A percentile compares a stretch with the other conserved stretches of the same genome.
phyloP scores from a whole-genome alignment of 371 early-diverging fungal species.

The Nematocida sp. region DNA sequence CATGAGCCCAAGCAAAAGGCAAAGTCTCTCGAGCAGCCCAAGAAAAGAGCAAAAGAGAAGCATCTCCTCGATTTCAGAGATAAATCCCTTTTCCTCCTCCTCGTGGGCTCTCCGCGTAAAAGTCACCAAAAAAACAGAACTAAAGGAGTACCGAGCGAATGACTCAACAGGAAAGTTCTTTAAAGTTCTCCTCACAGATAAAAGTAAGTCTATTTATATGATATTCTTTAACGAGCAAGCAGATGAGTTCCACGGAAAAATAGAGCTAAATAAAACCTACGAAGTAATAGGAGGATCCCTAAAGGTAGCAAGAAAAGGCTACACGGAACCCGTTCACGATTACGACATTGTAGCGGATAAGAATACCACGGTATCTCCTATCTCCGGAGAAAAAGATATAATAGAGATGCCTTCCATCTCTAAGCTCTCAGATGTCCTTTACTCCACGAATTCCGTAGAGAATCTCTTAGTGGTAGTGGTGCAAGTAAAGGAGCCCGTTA shows the following conservation, averaged over 20 bases:
- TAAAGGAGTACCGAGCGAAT: slow-evolving; percentile 55
- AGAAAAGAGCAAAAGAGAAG: slow-evolving; percentile 32
- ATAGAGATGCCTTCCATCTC: slow-evolving; percentile 68
- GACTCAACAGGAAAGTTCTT: slow-evolving; percentile 76
- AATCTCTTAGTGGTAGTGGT: slow-evolving; percentile 78
- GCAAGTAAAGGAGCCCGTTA: slow-evolving; percentile 69
- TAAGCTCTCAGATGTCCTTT: slow-evolving; percentile 70
- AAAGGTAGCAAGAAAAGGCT: slow-evolving; percentile 78
- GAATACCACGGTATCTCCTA: slow-evolving; percentile 68
- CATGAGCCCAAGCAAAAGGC: slow-evolving; percentile 32
- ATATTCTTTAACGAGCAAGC: slow-evolving; percentile 79
- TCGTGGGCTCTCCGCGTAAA: slow-evolving; percentile 60
- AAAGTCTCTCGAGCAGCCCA: neutral
- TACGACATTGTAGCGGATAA: slow-evolving; percentile 81
- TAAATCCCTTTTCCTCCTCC: slow-evolving; percentile 59
- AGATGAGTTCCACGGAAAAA: slow-evolving; percentile 70
- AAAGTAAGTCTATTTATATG: slow-evolving; percentile 80
- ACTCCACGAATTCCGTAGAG: slow-evolving; percentile 71
- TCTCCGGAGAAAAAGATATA: slow-evolving; percentile 70
- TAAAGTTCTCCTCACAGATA: slow-evolving; percentile 77
- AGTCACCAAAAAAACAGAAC: slow-evolving; percentile 59
- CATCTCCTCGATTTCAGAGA: slow-evolving; percentile 49
- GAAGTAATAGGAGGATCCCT: slow-evolving; percentile 76
- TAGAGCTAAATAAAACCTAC: slow-evolving; percentile 77
- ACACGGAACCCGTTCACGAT: slow-evolving; percentile 69